Conservation (phyloP, 2,329 filamentous ascomycete species). For the Talaromyces albobiverticillius region DNA sequence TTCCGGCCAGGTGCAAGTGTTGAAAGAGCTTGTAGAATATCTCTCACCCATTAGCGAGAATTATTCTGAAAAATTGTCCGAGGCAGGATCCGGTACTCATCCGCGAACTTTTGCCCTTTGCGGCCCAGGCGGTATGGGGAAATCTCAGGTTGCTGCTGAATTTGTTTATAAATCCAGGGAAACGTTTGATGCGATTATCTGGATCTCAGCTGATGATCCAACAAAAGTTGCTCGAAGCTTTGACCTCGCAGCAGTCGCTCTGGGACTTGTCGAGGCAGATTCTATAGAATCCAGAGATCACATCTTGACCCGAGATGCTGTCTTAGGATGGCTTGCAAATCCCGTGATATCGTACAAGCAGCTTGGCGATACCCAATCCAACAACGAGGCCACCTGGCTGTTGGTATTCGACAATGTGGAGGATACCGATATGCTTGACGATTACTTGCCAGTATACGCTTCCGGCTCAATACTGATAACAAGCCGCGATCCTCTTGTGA, state of each 20-base stretch:
- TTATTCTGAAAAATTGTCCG: background rate
- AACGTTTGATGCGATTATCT: background rate
- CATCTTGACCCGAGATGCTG: background rate
- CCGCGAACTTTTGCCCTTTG: background rate
- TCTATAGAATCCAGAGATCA: background rate
- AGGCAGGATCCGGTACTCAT: no score
- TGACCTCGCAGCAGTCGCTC: background rate
- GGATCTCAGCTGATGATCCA: background rate
- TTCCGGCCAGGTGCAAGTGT: background rate
- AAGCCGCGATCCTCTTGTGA: background rate
- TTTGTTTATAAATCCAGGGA: background rate
- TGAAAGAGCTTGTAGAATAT: background rate
- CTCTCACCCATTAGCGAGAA: background rate
- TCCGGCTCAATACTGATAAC: background rate
- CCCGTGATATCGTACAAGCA: background rate
- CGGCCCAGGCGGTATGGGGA: background rate
- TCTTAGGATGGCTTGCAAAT: background rate
- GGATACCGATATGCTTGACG: background rate
- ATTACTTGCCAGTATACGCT: background rate
- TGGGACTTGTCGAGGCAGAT: background rate
- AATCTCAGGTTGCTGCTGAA: background rate
- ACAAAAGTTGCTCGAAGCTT: background rate
- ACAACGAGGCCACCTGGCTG: background rate
- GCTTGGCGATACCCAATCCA: background rate
- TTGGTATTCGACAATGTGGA: background rate